Conservation (phyloP, 192 early-diverging fungal species). For the Phycomyces blakesleeanus region DNA sequence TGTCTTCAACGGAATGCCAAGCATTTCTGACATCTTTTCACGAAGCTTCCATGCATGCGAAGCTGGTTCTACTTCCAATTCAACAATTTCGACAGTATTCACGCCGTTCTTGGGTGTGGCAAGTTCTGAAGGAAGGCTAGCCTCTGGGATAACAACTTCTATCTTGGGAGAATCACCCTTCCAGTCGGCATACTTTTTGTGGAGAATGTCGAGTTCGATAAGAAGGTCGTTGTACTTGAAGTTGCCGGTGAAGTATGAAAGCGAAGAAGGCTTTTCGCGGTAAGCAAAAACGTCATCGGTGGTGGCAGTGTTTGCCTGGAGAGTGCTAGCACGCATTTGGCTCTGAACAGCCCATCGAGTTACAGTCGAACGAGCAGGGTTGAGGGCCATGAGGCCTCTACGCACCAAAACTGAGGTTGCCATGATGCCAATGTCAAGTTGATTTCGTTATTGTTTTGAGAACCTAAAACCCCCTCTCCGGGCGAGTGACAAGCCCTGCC, state of each 20-base stretch:
- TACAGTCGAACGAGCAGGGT: no score
- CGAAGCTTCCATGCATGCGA: constrained; percentile 34
- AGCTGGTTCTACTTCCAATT: constrained; percentile 1
- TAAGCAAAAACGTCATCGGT: constrained; percentile 37
- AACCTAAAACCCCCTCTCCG: background rate
- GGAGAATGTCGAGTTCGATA: constrained; percentile 59
- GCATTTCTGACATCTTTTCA: constrained; percentile 37
- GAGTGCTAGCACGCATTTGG: background rate
- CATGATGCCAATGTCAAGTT: background rate
- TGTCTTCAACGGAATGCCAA: constrained; percentile 49
- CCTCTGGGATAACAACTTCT: background rate
- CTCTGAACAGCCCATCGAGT: no score
- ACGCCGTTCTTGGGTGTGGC: background rate
- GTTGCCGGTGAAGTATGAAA: constrained; percentile 89
- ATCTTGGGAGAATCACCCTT: constrained; percentile 7
- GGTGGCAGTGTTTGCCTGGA: background rate
- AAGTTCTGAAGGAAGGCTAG: constrained; percentile 5
- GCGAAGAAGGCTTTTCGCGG: constrained; percentile 53
- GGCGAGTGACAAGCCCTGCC: background rate
- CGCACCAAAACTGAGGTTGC: constrained; percentile 1
- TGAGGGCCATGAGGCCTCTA: background rate
- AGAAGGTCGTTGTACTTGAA: constrained; percentile 73
- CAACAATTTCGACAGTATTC: background rate
- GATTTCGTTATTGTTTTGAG: background rate
- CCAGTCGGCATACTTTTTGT: constrained; percentile 33